phyloP scores from a whole-genome alignment of 805 yeast genomes.

The Saccharomycopsis vini region DNA sequence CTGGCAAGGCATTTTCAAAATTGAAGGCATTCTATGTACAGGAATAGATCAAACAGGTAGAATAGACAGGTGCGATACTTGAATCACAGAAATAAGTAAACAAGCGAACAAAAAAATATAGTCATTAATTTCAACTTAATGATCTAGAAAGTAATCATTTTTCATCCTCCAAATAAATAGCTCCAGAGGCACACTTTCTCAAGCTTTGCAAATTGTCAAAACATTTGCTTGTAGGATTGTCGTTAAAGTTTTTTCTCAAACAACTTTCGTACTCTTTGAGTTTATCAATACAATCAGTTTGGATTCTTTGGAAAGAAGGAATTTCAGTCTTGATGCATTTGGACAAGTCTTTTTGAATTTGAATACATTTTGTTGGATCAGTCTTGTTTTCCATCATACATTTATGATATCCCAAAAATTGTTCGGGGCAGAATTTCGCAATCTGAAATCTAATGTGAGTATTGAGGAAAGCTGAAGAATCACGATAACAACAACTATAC shows the following conservation, averaged over 20 bases:
- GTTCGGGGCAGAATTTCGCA: conserved; percentile 66
- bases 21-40: too few species aligned
- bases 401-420: conserved; percentile 63
- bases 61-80: too few species aligned
- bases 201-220: conserved; percentile 42
- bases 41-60: too few species aligned
- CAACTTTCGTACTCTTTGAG: conserved; percentile 62
- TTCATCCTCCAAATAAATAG: too few species aligned
- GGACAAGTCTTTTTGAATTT: conserved; percentile 49
- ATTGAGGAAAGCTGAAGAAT: background rate
- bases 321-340: conserved; percentile 55
- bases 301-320: conserved; percentile 65
- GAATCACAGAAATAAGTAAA: too few species aligned
- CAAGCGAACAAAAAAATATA: too few species aligned
- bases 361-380: conserved; percentile 40
- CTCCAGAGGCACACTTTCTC: conserved; percentile 52
- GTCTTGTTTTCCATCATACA: conserved; percentile 47
- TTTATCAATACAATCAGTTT: conserved; percentile 47
- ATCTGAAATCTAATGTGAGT: conserved; percentile 28
- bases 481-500: background rate
- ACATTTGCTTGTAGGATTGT: conserved; percentile 41
- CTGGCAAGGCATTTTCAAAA: too few species aligned
- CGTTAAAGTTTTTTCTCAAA: conserved; percentile 34
- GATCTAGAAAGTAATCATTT: too few species aligned
- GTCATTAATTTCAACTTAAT: too few species aligned